Evolutionary conservation across 148 eudicot species (phyloP).

Genomic region (Pouteria glomerata): DNA sequence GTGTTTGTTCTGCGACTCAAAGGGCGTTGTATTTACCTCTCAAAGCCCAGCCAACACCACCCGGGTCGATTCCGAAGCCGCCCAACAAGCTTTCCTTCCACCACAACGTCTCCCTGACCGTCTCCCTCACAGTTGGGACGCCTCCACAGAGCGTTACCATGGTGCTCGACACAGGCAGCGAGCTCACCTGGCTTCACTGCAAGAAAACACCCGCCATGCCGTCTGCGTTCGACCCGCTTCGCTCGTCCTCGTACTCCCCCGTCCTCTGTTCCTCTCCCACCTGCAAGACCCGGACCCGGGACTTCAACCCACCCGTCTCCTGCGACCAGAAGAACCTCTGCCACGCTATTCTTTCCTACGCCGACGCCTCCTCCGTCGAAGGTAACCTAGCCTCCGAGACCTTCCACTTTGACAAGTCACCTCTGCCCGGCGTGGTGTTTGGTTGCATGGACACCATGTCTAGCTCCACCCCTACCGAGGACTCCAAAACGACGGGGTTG

Average conservation of each 20-base stretch:
- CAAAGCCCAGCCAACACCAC: slow-evolving; percentile 28
- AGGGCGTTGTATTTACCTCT: slow-evolving; percentile 45
- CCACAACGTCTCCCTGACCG: slow-evolving; percentile 74
- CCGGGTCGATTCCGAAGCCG: slow-evolving; percentile 26
- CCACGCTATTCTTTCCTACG: slow-evolving; percentile 62
- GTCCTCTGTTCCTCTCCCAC: slow-evolving; percentile 53
- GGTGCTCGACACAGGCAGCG: slow-evolving; percentile 92
- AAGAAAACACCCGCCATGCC: slow-evolving; percentile 33
- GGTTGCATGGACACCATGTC: slow-evolving; percentile 76
- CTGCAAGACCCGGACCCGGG: slow-evolving; percentile 47
- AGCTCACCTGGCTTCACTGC: slow-evolving; percentile 80
- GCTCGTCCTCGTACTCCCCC: slow-evolving; percentile 46
- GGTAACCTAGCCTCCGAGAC: slow-evolving; percentile 66
- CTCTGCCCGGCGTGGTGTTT: slow-evolving; percentile 41
- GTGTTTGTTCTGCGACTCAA: slow-evolving; percentile 9
- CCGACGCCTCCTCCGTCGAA: slow-evolving; percentile 69
- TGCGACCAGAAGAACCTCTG: slow-evolving; percentile 74
- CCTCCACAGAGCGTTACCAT: slow-evolving; percentile 72
- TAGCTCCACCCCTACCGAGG: slow-evolving; percentile 42
- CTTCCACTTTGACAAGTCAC: slow-evolving; percentile 39
- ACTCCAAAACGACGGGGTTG: slow-evolving; percentile 62
- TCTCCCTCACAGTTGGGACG: slow-evolving; percentile 65
- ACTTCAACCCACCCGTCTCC: slow-evolving; percentile 49
- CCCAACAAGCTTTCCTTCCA: slow-evolving; percentile 62
- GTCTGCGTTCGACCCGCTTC: slow-evolving; percentile 33